These are phyloP conservation scores for Coniosporium apollinis DNA, from an alignment of 495 filamentous ascomycete species.

Conservation along the genomic window DNA sequence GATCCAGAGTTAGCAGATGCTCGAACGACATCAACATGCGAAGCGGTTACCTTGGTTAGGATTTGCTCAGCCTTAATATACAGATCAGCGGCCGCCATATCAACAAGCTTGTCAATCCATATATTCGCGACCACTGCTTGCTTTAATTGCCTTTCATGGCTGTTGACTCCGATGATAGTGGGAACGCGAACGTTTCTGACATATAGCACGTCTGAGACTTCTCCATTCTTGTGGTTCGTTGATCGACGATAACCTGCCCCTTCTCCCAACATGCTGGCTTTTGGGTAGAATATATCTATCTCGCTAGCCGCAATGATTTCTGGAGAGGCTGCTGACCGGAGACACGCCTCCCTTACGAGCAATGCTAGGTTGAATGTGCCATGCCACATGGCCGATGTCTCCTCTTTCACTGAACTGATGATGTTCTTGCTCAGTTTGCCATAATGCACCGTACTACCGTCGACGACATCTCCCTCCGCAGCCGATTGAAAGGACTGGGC, in stretches of 20 bases:
- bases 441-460: slow-evolving; percentile 42
- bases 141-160: slow-evolving; percentile 37
- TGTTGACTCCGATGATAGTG: slow-evolving; percentile 42
- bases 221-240: not conserved
- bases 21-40: slow-evolving; percentile 7
- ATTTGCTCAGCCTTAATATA: slow-evolving; percentile 31
- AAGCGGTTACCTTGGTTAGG: slow-evolving; percentile 39
- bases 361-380: not conserved
- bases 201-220: slow-evolving; percentile 11
- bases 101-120: slow-evolving; percentile 30
- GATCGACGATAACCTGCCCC: slow-evolving; percentile 7
- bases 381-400: not conserved
- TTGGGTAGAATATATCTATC: slow-evolving; percentile 17
- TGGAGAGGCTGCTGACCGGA: not conserved
- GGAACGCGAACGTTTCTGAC: slow-evolving; percentile 35
- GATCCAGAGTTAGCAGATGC: slow-evolving; percentile 7
- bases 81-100: slow-evolving; percentile 20
- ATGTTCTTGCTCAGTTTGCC: slow-evolving; percentile 40
- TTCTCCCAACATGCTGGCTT: slow-evolving; percentile 21
- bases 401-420: slow-evolving; percentile 18
- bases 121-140: slow-evolving; percentile 41
- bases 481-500: slow-evolving; percentile 28
- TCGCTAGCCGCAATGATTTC: slow-evolving; percentile 1
- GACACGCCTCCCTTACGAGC: not conserved
- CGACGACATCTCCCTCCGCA: slow-evolving; percentile 30